Conservation (phyloP, 139 green algal genomes). For the Micractinium conductrix region DNA sequence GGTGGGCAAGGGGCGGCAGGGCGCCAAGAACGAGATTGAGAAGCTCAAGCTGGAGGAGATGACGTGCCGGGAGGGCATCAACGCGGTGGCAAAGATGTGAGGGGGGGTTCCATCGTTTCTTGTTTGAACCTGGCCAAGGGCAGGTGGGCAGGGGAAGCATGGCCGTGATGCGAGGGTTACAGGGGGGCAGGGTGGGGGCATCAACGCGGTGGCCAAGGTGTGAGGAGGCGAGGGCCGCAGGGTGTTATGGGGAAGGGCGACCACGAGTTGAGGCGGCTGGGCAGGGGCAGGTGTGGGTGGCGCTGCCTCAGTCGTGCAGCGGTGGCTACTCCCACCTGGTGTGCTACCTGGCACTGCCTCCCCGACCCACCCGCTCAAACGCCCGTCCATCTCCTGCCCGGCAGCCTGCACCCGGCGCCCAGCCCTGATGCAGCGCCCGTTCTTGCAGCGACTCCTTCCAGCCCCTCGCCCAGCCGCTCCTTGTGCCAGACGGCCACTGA, state of each 20-base stretch:
- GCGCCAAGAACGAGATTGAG: slow-evolving; percentile 98
- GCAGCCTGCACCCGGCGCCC: not conserved
- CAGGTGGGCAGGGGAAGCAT: not conserved
- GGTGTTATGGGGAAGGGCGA: not conserved
- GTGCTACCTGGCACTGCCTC: too few species aligned
- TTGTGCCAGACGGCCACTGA: not conserved
- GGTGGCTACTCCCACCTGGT: too few species aligned
- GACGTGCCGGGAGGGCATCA: slow-evolving; percentile 88
- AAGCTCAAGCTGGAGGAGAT: slow-evolving; percentile 95
- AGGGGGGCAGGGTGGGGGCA: slow-evolving; percentile 77
- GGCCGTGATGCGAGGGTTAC: too few species aligned
- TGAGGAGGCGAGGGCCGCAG: not conserved
- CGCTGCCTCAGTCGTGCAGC: too few species aligned
- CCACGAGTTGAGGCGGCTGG: not conserved
- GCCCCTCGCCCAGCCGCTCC: too few species aligned
- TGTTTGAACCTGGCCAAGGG: not conserved
- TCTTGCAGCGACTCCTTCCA: too few species aligned
- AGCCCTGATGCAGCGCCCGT: too few species aligned
- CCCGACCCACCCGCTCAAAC: not conserved
- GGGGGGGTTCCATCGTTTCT: too few species aligned
- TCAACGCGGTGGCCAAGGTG: slow-evolving; percentile 92
- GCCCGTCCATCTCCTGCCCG: not conserved
- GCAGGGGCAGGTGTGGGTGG: too few species aligned
- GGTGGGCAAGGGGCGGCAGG: slow-evolving; percentile 96
- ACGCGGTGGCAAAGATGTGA: slow-evolving; percentile 91